Base-by-base conservation (phyloP, 2,329 filamentous ascomycete species). In the Hymenoscyphus fructigenus region DNA sequence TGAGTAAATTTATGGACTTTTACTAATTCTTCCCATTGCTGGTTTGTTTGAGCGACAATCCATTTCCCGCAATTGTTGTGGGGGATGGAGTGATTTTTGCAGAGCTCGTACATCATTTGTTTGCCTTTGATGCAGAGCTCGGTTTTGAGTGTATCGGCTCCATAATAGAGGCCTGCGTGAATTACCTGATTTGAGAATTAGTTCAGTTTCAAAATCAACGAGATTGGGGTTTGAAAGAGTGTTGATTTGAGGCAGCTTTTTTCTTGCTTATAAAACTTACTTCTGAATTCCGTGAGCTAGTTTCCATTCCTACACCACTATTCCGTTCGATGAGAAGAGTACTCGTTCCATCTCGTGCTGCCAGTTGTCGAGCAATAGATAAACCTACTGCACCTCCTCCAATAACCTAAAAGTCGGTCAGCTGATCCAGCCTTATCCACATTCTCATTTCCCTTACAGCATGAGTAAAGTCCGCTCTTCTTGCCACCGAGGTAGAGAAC, bases 1-100 rank as follows among this genome's bases (percentile, higher is more conserved):
- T 67, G 69, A 41, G 71, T 84, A 59, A 83, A 79, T 10, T 74
- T 74, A 67, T 84, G 78, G 23, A 90, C 77, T 23, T 74, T 76
- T 69, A 88, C 78, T 1, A 85, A 85, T 56, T 73, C 72, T 60
- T 73, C 70, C 60, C 64, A 70, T 67, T 98, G 91, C 57, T 79
- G 79, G 1, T 83, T 82, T 61, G 88, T 90, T 80, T 98, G 95
- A 0, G 94, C 94, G 1, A 98, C 91, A 72, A 98, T 91, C 93
- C 94, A 97, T 81, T 97, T 98, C 66, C 93, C 93, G 28, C 88
- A 91, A 75, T 89, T 89, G 62, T 83, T 83, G 78, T 95, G 85
- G 0, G 87, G 86, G 60, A 99, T 90, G 64, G 78, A 77, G 72
- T 91, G 81, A 64, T 79, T 79, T 5, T 80, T 78, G 80, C 94